phyloP scores from a whole-genome alignment of 306 rosid genomes.

The Hippophae gyantsensis region DNA sequence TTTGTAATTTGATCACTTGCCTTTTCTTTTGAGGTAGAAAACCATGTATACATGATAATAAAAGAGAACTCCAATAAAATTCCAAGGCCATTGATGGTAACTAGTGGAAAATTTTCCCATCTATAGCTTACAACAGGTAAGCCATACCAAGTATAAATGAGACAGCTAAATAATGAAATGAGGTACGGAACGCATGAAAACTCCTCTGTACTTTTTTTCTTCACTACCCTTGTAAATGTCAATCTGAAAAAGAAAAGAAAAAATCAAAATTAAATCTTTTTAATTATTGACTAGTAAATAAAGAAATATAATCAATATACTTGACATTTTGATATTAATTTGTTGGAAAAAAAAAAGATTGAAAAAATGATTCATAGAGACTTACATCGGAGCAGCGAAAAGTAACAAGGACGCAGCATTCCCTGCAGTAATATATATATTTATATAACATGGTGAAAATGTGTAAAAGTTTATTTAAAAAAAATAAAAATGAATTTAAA shows the following conservation, averaged over 20 bases:
- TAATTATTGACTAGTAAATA: too few species aligned
- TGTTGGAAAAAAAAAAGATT: too few species aligned
- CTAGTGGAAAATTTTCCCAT: constrained; percentile 66
- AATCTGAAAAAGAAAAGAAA: constrained; percentile 19
- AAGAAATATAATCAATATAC: too few species aligned
- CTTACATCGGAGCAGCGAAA: too few species aligned
- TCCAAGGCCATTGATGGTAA: constrained; percentile 64
- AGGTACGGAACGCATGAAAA: constrained; percentile 78
- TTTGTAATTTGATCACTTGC: constrained; percentile 22
- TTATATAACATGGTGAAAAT: too few species aligned
- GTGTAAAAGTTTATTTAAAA: too few species aligned
- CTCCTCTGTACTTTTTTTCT: constrained; percentile 67
- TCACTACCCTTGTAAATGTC: constrained; percentile 58
- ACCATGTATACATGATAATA: constrained; percentile 54
- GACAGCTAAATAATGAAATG: constrained; percentile 52
- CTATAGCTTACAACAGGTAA: constrained; percentile 54
- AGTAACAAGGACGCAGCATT: too few species aligned
- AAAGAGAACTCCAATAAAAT: constrained; percentile 50
- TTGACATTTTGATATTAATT: too few species aligned
- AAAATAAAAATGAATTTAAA: too few species aligned
- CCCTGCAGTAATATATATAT: too few species aligned
- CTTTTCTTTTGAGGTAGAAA: constrained; percentile 37
- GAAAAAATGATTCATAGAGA: too few species aligned
- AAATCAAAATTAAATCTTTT: too few species aligned
- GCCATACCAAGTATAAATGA: constrained; percentile 70